phyloP scores from a whole-genome alignment of 176 grass and related monocot genomes.

The Oryza glumipatula region DNA sequence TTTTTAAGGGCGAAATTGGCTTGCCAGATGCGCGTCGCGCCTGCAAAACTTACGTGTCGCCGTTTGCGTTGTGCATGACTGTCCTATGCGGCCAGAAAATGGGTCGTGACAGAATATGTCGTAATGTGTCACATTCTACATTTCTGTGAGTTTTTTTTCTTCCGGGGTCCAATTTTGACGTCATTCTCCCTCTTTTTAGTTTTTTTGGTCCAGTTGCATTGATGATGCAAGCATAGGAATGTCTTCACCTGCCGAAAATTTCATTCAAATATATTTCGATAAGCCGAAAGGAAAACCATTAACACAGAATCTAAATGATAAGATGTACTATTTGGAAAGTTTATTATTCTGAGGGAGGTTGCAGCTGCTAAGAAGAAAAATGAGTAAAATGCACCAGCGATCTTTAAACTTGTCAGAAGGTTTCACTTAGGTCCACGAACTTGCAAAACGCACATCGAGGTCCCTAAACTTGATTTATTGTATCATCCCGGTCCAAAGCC shows the following conservation, averaged over 20 bases:
- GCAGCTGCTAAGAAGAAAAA: no score
- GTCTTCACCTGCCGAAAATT: not conserved
- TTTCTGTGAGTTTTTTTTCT: not conserved
- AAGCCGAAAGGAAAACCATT: not conserved
- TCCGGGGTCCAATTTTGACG: not conserved
- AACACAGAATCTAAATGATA: no score
- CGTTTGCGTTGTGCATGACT: not conserved
- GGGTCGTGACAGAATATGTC: not conserved
- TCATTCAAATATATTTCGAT: not conserved
- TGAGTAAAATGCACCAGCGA: no score
- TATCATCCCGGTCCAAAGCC: no score
- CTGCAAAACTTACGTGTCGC: not conserved
- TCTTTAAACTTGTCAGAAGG: no score
- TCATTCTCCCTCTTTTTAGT: not conserved
- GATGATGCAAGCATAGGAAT: not conserved
- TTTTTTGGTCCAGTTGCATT: not conserved
- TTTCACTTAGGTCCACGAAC: no score
- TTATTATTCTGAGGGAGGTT: no score
- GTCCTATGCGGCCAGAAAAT: not conserved
- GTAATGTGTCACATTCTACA: not conserved
- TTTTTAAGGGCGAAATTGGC: constrained; percentile 37
- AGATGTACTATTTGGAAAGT: no score
- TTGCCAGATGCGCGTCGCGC: not conserved
- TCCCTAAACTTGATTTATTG: no score
- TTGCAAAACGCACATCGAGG: no score